Evolutionary conservation across 768 basidiomycete genomes (phyloP), one percentile per base, ranked within the genome.

Genomic region (Collybiopsis confluens): DNA sequence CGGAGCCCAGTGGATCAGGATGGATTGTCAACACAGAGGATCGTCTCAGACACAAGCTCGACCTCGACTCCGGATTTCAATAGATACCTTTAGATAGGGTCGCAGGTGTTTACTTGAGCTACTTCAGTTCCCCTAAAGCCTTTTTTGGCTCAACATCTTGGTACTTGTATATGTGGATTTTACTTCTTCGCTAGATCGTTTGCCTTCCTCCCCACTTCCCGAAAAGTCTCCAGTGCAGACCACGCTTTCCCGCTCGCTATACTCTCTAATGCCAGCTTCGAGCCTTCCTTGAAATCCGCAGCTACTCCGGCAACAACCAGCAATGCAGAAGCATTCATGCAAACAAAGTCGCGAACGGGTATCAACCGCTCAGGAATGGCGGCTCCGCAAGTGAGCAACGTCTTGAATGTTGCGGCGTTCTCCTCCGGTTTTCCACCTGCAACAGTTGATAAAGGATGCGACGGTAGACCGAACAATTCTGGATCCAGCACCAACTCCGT

Each of bases 241-340:
- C 54, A 54, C 9, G 54, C 54, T 28, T 48, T 40, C 15, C 54
- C 54, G 35, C 30, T 46, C 24, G 37, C 47, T 30, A 88, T 65
- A 42, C 85, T 82, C 62, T 81, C 73, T 59, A 77, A 70, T 24
- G 92, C 94, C 58, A 88, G 60, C 56, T 71, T 68, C 1, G 88
- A 82, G 2, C 92, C 94, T 20, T 92, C 79, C 60, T 78, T 77
- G 63, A 79, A 92, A 62, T 83, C 79, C 28, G 65, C 65, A 20
- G 88, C 92, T 43, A 87, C 54, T 4, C 93, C 94, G 4, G 91
- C 85, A 2, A 98, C 83, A 26, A 94, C 85, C 36, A 99, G 71
- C 54, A 98, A 65, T 11, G 93, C 95, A 4, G 93, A 86, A 3
- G 95, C 82, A 62, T 99, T 98, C 71, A 98, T 71, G 55, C 94